Conservation (phyloP, 2,329 filamentous ascomycete species). For the Penicillium sp. region DNA sequence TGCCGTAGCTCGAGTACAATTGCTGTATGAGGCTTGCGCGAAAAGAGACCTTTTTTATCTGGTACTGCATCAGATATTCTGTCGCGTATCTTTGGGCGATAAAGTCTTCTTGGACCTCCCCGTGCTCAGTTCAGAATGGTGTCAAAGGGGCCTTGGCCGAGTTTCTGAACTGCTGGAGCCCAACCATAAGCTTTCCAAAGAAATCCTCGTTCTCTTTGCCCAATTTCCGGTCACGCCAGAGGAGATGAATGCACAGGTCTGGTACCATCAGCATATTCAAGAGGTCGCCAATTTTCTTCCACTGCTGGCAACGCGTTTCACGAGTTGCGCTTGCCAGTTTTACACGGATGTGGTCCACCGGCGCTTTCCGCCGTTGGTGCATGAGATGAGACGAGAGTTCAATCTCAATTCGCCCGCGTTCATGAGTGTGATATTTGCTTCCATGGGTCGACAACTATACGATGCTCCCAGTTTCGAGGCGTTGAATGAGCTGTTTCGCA, state of each 20-base stretch:
- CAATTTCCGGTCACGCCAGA: constrained; percentile 45
- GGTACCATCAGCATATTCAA: constrained; percentile 32
- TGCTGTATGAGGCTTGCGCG: constrained; percentile 59
- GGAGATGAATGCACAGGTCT: constrained; percentile 25
- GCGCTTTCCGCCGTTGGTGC: constrained; percentile 56
- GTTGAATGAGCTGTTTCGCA: not conserved
- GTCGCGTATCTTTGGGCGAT: constrained; percentile 49
- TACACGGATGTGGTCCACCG: constrained; percentile 24
- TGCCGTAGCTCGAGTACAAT: constrained; percentile 48
- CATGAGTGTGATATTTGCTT: constrained; percentile 54
- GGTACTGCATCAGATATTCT: constrained; percentile 65
- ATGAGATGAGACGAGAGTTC: constrained; percentile 55
- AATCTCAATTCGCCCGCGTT: constrained; percentile 53
- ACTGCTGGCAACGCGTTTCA: constrained; percentile 47
- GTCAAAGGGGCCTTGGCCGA: constrained; percentile 29
- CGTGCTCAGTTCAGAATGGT: constrained; percentile 36
- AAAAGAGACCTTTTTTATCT: constrained; percentile 63
- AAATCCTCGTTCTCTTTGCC: constrained; percentile 2
- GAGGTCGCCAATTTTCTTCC: constrained; percentile 40
- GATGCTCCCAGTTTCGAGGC: not conserved
- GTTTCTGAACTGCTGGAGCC: constrained; percentile 43
- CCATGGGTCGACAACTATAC: constrained; percentile 30
- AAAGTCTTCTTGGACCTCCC: constrained; percentile 36
- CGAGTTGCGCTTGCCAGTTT: constrained; percentile 23
- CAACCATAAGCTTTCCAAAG: constrained; percentile 32